phyloP scores from a whole-genome alignment of 2,329 filamentous ascomycete species.

The Neonectria ditissima region DNA sequence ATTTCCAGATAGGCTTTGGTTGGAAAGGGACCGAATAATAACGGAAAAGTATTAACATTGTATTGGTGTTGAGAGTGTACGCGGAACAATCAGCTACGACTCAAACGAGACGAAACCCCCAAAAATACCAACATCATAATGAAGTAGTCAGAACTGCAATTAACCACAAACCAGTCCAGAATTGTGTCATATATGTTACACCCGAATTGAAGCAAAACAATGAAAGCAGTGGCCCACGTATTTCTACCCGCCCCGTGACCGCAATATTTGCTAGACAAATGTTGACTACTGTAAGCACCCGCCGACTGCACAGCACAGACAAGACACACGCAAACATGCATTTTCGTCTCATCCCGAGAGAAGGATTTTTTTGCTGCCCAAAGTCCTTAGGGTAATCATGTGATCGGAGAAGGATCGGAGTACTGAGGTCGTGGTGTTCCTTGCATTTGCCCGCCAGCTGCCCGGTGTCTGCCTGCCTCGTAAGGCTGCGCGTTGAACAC shows the following conservation, averaged over 20 bases:
- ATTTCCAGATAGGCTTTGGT: not conserved
- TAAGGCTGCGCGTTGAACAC: not conserved
- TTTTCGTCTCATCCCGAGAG: not conserved
- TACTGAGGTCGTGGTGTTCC: not conserved
- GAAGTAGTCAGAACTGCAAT: too few relatives aligned
- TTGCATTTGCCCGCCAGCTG: slow-evolving; percentile 1
- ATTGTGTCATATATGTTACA: too few relatives aligned
- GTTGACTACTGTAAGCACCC: not conserved
- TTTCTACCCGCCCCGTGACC: not conserved
- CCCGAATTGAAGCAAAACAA: not conserved
- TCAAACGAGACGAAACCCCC: too few relatives aligned
- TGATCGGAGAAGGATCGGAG: not conserved
- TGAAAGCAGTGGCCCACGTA: not conserved
- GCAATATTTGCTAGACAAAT: not conserved
- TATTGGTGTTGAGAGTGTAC: not conserved
- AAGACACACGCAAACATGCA: not conserved
- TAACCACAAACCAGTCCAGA: too few relatives aligned
- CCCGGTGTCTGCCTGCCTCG: not conserved
- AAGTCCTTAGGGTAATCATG: slow-evolving; percentile 1
- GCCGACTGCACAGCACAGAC: not conserved
- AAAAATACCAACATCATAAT: too few relatives aligned
- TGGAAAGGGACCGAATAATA: not conserved
- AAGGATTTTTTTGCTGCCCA: not conserved
- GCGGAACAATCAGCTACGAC: too few relatives aligned
- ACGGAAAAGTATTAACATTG: not conserved